Conservation (phyloP, 2,329 filamentous ascomycete species). For the Colletotrichum sp. region DNA sequence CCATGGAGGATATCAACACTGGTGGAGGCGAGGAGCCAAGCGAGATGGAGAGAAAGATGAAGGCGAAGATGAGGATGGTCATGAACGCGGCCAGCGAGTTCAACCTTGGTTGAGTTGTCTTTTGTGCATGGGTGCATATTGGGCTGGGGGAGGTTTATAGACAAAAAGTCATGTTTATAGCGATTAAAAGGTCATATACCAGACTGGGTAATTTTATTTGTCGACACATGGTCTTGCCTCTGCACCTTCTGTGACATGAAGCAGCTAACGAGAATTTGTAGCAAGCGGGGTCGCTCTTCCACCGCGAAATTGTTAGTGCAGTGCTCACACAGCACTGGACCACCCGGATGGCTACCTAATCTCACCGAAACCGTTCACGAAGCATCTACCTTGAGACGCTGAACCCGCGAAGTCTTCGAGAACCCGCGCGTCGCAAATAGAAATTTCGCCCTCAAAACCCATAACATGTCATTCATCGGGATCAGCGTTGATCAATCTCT, state of each 20-base stretch:
- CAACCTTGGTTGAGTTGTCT: constrained; percentile 61
- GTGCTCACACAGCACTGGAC: not conserved
- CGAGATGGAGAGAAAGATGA: constrained; percentile 66
- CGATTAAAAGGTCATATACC: constrained; percentile 14
- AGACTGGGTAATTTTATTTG: constrained; percentile 1
- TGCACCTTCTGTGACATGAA: not conserved
- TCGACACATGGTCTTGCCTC: not conserved
- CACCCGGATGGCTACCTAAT: not conserved
- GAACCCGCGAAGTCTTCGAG: not conserved
- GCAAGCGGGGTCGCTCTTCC: not conserved
- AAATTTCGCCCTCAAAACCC: not conserved
- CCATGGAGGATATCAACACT: constrained; percentile 30
- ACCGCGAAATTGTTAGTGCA: not conserved
- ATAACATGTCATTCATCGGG: not conserved
- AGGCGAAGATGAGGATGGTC: constrained; percentile 64
- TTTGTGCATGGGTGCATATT: not conserved
- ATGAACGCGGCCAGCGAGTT: constrained; percentile 68
- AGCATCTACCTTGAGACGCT: not conserved
- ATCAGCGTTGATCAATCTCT: not conserved
- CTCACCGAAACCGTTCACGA: not conserved
- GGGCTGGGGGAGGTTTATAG: constrained; percentile 3
- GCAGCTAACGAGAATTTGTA: not conserved
- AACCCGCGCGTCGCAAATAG: not conserved
- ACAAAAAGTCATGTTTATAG: constrained; percentile 9
- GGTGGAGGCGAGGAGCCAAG: constrained; percentile 36